phyloP scores from a whole-genome alignment of 2,329 filamentous ascomycete genomes.

The Scedosporium aurantiacum region DNA sequence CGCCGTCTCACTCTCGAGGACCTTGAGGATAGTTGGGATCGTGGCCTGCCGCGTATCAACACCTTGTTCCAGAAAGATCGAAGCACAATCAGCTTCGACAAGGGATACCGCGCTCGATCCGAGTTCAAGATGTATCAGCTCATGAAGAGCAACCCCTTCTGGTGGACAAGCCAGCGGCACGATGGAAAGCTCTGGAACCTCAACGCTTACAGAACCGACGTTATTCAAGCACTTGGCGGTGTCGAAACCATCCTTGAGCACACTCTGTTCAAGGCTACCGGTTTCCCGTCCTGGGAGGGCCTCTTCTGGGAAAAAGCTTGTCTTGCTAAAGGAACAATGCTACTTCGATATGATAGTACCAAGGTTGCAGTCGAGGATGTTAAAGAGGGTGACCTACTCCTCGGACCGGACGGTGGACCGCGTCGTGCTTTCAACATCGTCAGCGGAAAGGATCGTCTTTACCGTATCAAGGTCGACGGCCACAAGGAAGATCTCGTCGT shows the following conservation, averaged over 20 bases:
- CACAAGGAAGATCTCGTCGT: constrained; percentile 35
- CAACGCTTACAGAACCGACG: constrained; percentile 90
- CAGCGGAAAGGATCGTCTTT: constrained; percentile 32
- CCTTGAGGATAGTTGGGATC: constrained; percentile 96
- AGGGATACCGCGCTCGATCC: constrained; percentile 87
- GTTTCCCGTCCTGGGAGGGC: constrained; percentile 94
- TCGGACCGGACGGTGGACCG: constrained; percentile 35
- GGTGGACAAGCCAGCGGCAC: constrained; percentile 97
- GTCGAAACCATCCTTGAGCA: constrained; percentile 98
- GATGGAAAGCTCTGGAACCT: constrained; percentile 97
- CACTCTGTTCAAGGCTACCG: constrained; percentile 91
- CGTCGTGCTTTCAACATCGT: constrained; percentile 39
- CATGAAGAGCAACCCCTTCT: constrained; percentile 99
- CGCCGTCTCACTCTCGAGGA: constrained; percentile 89
- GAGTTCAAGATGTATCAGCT: constrained; percentile 98
- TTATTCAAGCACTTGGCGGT: constrained; percentile 90
- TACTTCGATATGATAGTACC: constrained; percentile 31
- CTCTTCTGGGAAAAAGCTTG: constrained; percentile 73
- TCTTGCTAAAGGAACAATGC: constrained; percentile 16
- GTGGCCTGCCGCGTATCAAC: constrained; percentile 93
- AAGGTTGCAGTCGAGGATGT: constrained; percentile 36
- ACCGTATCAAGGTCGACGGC: constrained; percentile 33
- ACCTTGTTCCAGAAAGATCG: constrained; percentile 98
- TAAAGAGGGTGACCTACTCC: constrained; percentile 34
- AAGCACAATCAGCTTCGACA: constrained; percentile 94